phyloP scores from a whole-genome alignment of 495 filamentous ascomycete genomes.

The Tuber magnatum region DNA sequence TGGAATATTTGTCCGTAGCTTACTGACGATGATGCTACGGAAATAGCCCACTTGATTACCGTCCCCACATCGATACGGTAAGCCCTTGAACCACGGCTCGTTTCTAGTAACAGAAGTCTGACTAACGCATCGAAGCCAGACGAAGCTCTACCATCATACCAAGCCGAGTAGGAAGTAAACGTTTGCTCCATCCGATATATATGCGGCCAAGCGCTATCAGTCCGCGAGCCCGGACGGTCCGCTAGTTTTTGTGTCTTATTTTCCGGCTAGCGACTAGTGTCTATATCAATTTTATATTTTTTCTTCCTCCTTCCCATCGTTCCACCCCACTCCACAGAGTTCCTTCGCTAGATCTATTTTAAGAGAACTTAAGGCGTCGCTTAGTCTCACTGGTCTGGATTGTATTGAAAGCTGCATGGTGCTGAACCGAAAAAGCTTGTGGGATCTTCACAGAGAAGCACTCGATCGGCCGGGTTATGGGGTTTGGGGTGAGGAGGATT shows the following conservation, averaged over 20 bases:
- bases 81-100: not conserved
- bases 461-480: not conserved
- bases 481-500: not conserved
- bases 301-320: not conserved
- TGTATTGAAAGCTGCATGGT: not conserved
- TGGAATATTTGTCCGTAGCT: not conserved
- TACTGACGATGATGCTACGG: not conserved
- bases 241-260: not conserved
- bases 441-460: not conserved
- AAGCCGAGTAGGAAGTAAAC: not conserved
- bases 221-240: no score
- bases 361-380: not conserved
- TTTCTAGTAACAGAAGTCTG: not conserved
- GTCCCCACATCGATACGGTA: not conserved
- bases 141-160: not conserved
- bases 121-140: not conserved
- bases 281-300: not conserved
- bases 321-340: no score
- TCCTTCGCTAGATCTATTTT: not conserved
- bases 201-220: no score
- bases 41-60: not conserved
- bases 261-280: not conserved
- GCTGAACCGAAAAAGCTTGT: not conserved
- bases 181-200: not conserved
- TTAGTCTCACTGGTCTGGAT: not conserved